Evolutionary conservation across 345 rosid genomes (phyloP).

Genomic region (Geranium brycei): DNA sequence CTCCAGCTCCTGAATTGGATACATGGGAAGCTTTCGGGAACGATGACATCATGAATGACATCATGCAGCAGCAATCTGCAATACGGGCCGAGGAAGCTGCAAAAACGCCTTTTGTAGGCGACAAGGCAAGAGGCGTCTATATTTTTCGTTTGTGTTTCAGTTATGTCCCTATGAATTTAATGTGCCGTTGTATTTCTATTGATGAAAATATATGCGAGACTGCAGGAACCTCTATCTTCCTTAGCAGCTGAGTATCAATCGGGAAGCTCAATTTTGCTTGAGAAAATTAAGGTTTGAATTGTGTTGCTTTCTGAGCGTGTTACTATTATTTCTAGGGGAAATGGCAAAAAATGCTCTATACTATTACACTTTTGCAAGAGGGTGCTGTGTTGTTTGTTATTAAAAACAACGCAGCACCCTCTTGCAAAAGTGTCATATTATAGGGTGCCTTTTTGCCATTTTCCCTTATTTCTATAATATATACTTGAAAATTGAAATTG

Average conservation of each 20-base stretch:
- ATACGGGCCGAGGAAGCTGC: constrained; percentile 44
- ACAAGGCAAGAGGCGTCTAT: constrained; percentile 38
- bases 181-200: neutral
- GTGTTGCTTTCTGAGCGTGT: neutral
- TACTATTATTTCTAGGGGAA: neutral
- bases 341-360: no score
- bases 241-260: constrained; percentile 77
- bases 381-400: no score
- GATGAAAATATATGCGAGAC: neutral
- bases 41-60: constrained; percentile 35
- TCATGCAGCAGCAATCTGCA: constrained; percentile 36
- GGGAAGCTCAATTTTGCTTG: constrained; percentile 76
- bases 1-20: constrained; percentile 20
- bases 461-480: no score
- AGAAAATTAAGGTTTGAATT: constrained; percentile 70
- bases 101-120: constrained; percentile 66
- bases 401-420: no score
- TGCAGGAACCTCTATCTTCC: constrained; percentile 78
- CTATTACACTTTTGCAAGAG: no score
- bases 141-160: neutral
- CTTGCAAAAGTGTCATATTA: no score
- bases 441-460: no score
- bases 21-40: constrained; percentile 36
- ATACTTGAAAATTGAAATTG: neutral
- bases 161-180: neutral